These are phyloP conservation scores for Pythium angustatum DNA, from an alignment of 352 stramenopile genomes.

Conservation along the genomic window DNA sequence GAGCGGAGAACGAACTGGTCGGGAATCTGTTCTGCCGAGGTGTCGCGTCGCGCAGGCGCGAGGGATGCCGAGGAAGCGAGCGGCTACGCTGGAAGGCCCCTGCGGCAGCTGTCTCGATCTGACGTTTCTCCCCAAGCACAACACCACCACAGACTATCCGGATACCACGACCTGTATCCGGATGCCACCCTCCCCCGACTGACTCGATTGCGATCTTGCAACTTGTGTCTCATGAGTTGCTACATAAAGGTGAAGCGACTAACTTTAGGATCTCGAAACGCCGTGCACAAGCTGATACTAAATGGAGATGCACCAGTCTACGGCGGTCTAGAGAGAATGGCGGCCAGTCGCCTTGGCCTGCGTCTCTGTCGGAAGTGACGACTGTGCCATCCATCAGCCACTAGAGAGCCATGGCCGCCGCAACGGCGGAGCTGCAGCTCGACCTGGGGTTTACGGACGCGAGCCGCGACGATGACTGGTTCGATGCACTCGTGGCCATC, in stretches of 20 bases:
- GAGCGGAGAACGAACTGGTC: neutral
- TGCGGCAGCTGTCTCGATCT: conserved; percentile 17
- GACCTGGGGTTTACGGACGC: conserved; percentile 45
- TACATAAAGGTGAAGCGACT: conserved; percentile 12
- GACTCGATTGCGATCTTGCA: conserved; percentile 24
- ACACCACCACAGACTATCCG: conserved; percentile 22
- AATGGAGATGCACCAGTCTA: neutral
- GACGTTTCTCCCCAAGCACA: conserved; percentile 32
- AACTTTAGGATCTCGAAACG: conserved; percentile 30
- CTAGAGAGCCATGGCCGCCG: neutral
- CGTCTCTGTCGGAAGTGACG: no score
- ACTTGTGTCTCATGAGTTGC: conserved; percentile 11
- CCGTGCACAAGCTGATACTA: neutral
- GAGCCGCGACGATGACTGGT: conserved; percentile 39
- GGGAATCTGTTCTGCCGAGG: conserved; percentile 1
- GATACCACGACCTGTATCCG: conserved; percentile 22
- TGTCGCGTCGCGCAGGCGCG: neutral
- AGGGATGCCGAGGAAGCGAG: neutral
- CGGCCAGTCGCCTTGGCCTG: no score
- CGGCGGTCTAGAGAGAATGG: no score
- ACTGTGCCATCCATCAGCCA: neutral
- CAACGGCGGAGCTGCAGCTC: conserved; percentile 33
- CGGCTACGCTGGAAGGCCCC: neutral
- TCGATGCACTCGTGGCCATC: conserved; percentile 50
- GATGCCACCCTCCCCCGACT: conserved; percentile 13